Evolutionary conservation across 345 rosid genomes (phyloP).

Genomic region (Pelargonium nanum): DNA sequence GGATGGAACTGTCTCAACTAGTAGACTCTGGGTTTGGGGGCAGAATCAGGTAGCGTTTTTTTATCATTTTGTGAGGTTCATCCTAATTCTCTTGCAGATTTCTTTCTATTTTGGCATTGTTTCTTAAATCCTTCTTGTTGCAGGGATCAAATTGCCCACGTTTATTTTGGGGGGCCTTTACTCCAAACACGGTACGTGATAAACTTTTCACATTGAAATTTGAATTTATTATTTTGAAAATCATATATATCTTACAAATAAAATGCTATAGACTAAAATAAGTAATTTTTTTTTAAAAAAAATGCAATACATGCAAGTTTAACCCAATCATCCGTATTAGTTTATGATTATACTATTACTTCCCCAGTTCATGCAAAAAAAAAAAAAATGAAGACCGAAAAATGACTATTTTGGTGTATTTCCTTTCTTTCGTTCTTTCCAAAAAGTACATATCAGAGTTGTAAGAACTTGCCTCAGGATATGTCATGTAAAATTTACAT

Average conservation of each 20-base stretch:
- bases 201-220: constrained; percentile 4
- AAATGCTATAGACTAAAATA: too few relatives aligned
- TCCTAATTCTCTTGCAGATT: background rate
- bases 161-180: constrained; percentile 77
- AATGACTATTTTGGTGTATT: too few relatives aligned
- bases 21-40: constrained; percentile 99
- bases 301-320: background rate
- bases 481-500: too few relatives aligned
- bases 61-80: background rate
- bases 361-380: background rate
- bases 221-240: background rate
- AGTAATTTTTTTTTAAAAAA: too few relatives aligned
- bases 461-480: too few relatives aligned
- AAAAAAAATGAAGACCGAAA: too few relatives aligned
- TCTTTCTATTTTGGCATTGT: background rate
- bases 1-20: constrained; percentile 51
- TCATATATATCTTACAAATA: background rate
- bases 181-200: constrained; percentile 46
- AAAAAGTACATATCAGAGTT: too few relatives aligned
- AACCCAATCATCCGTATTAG: background rate
- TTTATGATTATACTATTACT: background rate
- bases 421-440: too few relatives aligned
- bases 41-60: constrained; percentile 68
- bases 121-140: background rate
- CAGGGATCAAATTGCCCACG: constrained; percentile 91